These are phyloP conservation scores for Colletotrichum tamarilloi DNA, from an alignment of 2,329 filamentous ascomycete genomes.

Conservation along the genomic window DNA sequence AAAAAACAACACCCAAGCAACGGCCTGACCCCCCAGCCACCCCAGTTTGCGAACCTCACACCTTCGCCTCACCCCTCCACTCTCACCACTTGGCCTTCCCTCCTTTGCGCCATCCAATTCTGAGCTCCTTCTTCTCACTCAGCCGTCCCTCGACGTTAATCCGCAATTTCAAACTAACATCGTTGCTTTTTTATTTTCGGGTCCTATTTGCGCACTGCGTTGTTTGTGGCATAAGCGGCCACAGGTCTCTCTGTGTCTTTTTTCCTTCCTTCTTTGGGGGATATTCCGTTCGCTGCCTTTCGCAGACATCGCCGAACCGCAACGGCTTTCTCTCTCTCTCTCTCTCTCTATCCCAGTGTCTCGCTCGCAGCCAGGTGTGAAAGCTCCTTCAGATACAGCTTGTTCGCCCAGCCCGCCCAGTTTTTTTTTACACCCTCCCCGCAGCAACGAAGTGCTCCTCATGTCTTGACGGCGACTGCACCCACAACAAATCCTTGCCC, in stretches of 20 bases:
- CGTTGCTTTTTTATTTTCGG: slow-evolving; percentile 18
- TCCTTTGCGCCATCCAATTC: slow-evolving; percentile 23
- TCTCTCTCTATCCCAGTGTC: background rate
- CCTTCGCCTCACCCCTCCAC: slow-evolving; percentile 3
- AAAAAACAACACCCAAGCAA: slow-evolving; percentile 29
- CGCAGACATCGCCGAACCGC: slow-evolving; percentile 28
- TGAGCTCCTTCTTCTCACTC: slow-evolving; percentile 7
- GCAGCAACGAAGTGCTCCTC: slow-evolving; percentile 34
- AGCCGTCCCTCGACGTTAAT: background rate
- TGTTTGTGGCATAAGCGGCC: slow-evolving; percentile 24
- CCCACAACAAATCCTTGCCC: slow-evolving; percentile 35
- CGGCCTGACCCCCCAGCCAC: slow-evolving; percentile 28
- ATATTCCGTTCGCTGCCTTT: slow-evolving; percentile 7
- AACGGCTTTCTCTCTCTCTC: slow-evolving; percentile 1
- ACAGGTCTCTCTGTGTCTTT: background rate
- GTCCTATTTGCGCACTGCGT: slow-evolving; percentile 2
- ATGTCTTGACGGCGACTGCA: slow-evolving; percentile 34
- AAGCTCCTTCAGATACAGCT: slow-evolving; percentile 23
- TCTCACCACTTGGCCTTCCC: slow-evolving; percentile 15
- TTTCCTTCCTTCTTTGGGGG: slow-evolving; percentile 10
- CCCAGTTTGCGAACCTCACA: slow-evolving; percentile 31
- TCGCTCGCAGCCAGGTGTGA: background rate
- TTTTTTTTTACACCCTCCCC: slow-evolving; percentile 21
- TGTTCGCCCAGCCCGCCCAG: slow-evolving; percentile 32
- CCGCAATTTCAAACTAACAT: background rate